phyloP scores from a whole-genome alignment of 148 eudicot genomes.

The Drosera capensis region DNA sequence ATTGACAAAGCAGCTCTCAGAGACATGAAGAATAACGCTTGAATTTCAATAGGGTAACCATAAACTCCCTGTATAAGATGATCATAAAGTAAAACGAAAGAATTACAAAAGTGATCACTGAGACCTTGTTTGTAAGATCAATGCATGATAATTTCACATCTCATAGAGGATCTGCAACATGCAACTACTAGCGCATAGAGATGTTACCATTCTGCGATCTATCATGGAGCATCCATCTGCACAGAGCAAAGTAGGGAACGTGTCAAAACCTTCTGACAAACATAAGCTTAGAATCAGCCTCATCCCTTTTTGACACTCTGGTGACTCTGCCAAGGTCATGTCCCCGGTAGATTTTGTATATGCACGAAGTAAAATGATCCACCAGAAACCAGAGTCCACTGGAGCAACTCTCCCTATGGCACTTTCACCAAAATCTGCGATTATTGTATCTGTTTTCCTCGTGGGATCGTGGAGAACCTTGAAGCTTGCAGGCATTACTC shows the following conservation, averaged over 20 bases:
- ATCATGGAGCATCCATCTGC: conserved; percentile 99
- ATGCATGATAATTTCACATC: not conserved
- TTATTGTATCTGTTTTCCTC: conserved; percentile 71
- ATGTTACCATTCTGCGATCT: conserved; percentile 93
- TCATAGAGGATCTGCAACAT: not conserved
- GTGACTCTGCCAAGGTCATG: conserved; percentile 63
- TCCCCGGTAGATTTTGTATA: conserved; percentile 96
- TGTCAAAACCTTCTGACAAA: conserved; percentile 91
- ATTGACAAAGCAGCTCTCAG: conserved; percentile 64
- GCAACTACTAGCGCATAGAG: not conserved
- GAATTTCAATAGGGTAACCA: conserved; percentile 98
- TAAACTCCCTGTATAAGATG: conserved; percentile 59
- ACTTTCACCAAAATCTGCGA: conserved; percentile 98
- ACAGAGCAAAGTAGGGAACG: conserved; percentile 88
- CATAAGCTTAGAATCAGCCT: conserved; percentile 71
- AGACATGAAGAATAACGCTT: conserved; percentile 94
- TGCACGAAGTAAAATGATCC: conserved; percentile 95
- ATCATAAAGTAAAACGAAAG: not conserved
- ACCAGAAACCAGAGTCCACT: conserved; percentile 99
- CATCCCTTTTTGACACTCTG: conserved; percentile 98
- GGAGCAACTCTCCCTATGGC: conserved; percentile 99
- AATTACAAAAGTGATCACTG: too few relatives aligned
- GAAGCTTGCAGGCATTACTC: conserved; percentile 99
- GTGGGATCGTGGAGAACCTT: conserved; percentile 91
- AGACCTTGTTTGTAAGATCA: too few relatives aligned